phyloP scores from a whole-genome alignment of 129 eudicot genomes.

The Calendula officinalis region DNA sequence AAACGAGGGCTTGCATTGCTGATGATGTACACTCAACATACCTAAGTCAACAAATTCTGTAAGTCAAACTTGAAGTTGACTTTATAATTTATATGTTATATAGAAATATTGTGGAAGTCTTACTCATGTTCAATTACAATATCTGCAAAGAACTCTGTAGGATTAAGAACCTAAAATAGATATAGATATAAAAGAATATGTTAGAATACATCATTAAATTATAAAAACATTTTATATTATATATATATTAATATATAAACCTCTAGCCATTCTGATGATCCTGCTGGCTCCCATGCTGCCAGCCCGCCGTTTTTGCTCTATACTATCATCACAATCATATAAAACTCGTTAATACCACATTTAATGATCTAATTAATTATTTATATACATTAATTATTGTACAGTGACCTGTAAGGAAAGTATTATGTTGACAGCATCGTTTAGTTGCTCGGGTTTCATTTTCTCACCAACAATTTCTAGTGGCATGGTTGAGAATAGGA shows the following conservation, averaged over 20 bases:
- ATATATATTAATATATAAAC: constrained; percentile 29
- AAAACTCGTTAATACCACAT: constrained; percentile 6
- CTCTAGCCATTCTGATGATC: constrained; percentile 79
- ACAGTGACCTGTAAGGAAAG: constrained; percentile 73
- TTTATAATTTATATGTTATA: background rate
- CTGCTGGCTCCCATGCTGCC: constrained; percentile 93
- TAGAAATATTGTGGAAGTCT: background rate
- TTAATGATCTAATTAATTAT: background rate
- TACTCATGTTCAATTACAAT: constrained; percentile 88
- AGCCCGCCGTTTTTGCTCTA: constrained; percentile 94
- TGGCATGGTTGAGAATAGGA: constrained; percentile 73
- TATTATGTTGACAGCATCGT: constrained; percentile 67
- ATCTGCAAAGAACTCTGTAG: constrained; percentile 83
- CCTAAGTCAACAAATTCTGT: constrained; percentile 35
- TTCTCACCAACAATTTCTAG: constrained; percentile 75
- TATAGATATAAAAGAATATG: background rate
- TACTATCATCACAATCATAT: constrained; percentile 12
- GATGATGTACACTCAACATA: constrained; percentile 92
- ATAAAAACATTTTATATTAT: background rate
- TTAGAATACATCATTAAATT: background rate
- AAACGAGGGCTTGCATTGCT: constrained; percentile 64
- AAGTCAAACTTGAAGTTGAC: constrained; percentile 14
- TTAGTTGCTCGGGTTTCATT: constrained; percentile 51
- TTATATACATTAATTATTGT: background rate
- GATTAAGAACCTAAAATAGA: constrained; percentile 68